These are phyloP conservation scores for Recurvomyces mirabilis DNA, from an alignment of 495 filamentous ascomycete species.

Conservation along the genomic window DNA sequence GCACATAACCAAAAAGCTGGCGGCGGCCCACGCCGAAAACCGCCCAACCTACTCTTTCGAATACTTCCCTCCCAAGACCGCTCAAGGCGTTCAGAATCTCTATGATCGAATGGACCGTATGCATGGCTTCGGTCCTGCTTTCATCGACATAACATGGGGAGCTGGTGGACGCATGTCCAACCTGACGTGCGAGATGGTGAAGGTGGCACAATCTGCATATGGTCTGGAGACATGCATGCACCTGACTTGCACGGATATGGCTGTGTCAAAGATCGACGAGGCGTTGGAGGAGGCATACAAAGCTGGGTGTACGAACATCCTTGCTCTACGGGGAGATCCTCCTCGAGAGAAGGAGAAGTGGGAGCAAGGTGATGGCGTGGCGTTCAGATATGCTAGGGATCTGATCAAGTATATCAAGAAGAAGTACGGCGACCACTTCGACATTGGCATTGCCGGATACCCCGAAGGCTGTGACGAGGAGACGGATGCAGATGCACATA, in stretches of 20 bases:
- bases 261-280: conserved; percentile 73
- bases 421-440: conserved; percentile 88
- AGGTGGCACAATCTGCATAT: conserved; percentile 89
- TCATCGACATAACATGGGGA: conserved; percentile 98
- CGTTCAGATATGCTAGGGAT: conserved; percentile 87
- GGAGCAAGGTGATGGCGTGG: conserved; percentile 51
- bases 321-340: conserved; percentile 89
- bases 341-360: conserved; percentile 90
- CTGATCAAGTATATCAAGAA: conserved; percentile 84
- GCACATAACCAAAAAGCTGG: conserved; percentile 90
- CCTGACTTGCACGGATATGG: conserved; percentile 98
- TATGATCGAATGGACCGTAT: conserved; percentile 99
- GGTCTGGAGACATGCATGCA: conserved; percentile 99
- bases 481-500: conserved; percentile 65
- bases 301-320: conserved; percentile 93
- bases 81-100: conserved; percentile 95
- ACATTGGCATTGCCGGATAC: conserved; percentile 95
- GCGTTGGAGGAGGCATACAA: conserved; percentile 84
- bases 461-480: conserved; percentile 94
- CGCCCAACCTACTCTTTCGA: conserved; percentile 93
- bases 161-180: conserved; percentile 84
- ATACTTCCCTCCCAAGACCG: conserved; percentile 99
- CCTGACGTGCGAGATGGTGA: conserved; percentile 95
- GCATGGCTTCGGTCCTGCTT: conserved; percentile 83
- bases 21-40: conserved; percentile 62